Evolutionary conservation across 1,284 basidiomycete genomes (phyloP), one percentile per base, ranked within the genome.

Genomic region (Anthracocystis panici-leucophaei): DNA sequence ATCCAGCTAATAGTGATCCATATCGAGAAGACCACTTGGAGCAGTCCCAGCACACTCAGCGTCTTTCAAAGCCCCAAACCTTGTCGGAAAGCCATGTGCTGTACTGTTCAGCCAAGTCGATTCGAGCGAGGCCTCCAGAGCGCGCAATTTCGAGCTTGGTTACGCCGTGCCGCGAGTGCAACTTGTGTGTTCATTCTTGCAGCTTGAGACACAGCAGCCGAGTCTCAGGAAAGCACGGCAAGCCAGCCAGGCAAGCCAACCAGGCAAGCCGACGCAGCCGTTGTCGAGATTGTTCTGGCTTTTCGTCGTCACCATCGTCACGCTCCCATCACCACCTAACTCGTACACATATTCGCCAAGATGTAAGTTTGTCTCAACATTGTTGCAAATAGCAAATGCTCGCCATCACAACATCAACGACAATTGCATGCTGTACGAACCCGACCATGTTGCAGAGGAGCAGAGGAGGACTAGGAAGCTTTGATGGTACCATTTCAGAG

Each of bases 321-420:
- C 55, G 58, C 65, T 57, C 54, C 33, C 61, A 61, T 68, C 71
- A 74, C 62, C 61, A 67, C 61, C 64, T 62, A 54, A 55, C 57
- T 62, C 42, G 40, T 46, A 61, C 61, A 65, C 61, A 65, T 62
- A 53, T 42, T 20, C 20, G 35, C 25, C 65, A 74, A 58, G n/a
- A 74, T 74, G 71, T 74, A 74, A 74, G 71, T 74, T 25, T 7
- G 31, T 12, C 12, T n/a, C 41, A 33, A 23, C 27, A 33, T 55
- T 40, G 68, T 62, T 65, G 50, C 57, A 62, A 62, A 62, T 48
- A 62, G 54, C 54, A 52, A 44, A 11, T 1, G 12, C 2, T 25
- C 16, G 10, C 41, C 35, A 35, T 11, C 35, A 38, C 14, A 5
- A 40, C 29, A 3, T 12, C 53, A 41, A 18, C 44, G 29, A 16